Base-by-base conservation (phyloP, 306 rosid genomes). In the Leucaena leucocephala region DNA sequence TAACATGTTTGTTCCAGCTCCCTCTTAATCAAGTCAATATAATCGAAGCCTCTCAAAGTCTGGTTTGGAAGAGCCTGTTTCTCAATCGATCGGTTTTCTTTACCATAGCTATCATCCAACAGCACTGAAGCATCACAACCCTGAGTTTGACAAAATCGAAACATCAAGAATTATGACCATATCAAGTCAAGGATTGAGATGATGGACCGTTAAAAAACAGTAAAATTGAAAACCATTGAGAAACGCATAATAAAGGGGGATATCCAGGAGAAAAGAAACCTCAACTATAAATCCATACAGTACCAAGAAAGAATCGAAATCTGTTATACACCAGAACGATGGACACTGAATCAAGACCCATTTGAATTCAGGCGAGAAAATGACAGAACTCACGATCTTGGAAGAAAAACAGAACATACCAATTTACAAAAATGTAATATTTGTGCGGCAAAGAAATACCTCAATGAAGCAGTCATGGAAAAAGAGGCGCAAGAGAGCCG, bases 401-500 rank as follows among this genome's bases (percentile, higher is more conserved):
- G 58, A 76, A 76, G 38, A 27, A 59, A 59, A 59, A 59, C 36
- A 59, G 38, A 59, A 59, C 66, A 59, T 5, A 21, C 14, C 36
- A 12, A 27, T 10, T 21, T 27, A 59, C 6, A 9, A 46, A 27
- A 57, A 36, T 15, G 19, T 4, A 14, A 49, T 7, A 15, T n/a
- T 33, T 1, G 35, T 5, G 27, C 0, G 38, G 59, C 8, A 74
- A 57, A 46, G 69, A 67, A 70, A 12, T 34, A 90, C 98, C 88
- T 85, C 81, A 50, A 92, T 86, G 87, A 95, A 92, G 90, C 98
- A 95, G 12, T 92, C 98, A 36, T 92, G 98, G 78, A 95, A 95
- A 85, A 90, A 91, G 68, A 95, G 97, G 55, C 98, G 93, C 10
- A 95, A 89, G 19, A 95, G 87, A 72, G 91, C 87, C 0, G 97